Evolutionary conservation across 208 protist species (phyloP).

Genomic region (Wallacemonas collosoma): DNA sequence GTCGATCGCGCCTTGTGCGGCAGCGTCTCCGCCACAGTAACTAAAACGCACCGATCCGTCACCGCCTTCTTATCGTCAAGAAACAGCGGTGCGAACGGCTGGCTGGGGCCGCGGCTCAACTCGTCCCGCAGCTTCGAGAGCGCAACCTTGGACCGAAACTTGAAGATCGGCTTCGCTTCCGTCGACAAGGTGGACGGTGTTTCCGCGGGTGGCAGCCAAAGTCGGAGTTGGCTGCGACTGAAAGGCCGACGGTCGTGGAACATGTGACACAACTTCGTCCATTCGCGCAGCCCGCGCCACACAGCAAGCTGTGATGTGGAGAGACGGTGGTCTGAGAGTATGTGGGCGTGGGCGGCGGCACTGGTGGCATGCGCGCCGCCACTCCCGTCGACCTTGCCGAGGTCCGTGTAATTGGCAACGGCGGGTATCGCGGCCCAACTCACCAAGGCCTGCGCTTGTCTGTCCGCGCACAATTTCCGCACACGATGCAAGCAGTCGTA

Average conservation of each 20-base stretch:
- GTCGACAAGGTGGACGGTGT: neutral
- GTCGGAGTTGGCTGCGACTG: neutral
- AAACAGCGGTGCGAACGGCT: neutral
- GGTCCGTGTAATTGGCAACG: neutral
- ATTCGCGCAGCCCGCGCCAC: neutral
- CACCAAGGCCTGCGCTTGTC: neutral
- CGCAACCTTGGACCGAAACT: neutral
- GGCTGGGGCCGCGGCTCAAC: neutral
- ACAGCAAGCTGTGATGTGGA: neutral
- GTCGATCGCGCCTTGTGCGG: neutral
- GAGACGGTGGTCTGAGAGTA: neutral
- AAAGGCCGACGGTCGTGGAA: constrained; percentile 1
- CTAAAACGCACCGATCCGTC: neutral
- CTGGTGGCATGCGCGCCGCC: too few species aligned
- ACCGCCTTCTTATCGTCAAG: neutral
- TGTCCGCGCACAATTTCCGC: neutral
- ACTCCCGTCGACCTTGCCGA: neutral
- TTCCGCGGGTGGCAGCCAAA: neutral
- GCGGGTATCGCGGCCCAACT: neutral
- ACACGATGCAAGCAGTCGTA: neutral
- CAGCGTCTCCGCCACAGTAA: neutral
- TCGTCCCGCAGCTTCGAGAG: neutral
- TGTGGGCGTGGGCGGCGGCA: too few species aligned
- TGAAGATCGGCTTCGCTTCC: neutral
- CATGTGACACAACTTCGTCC: neutral